Conservation (phyloP, 208 protist genomes). For the Crithidia bombi region DNA sequence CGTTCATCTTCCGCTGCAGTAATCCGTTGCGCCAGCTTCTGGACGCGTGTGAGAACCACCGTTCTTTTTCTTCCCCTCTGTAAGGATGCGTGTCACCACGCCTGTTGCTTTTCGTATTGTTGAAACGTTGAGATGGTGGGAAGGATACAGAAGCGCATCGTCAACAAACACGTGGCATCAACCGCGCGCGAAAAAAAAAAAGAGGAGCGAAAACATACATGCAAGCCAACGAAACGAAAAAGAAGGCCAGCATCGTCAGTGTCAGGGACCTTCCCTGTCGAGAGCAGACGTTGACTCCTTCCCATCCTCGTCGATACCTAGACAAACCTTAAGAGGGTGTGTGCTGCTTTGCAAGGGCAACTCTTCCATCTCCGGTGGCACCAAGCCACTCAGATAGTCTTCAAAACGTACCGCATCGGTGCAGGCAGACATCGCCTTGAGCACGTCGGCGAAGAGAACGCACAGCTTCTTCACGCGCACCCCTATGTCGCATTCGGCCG, state of each 20-base stretch:
- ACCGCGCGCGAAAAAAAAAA: constrained; percentile 15
- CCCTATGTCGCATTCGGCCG: constrained; percentile 11
- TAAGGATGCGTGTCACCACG: no score
- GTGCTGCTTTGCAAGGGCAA: background rate
- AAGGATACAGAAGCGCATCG: no score
- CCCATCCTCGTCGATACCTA: constrained; percentile 16
- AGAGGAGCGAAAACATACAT: background rate
- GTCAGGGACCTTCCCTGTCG: constrained; percentile 8
- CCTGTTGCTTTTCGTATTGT: no score
- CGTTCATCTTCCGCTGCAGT: no score
- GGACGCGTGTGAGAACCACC: no score
- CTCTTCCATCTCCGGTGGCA: constrained; percentile 10
- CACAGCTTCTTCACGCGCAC: constrained; percentile 20
- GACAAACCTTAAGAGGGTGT: constrained; percentile 20
- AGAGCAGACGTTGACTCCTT: background rate
- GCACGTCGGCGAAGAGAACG: constrained; percentile 7
- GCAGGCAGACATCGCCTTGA: constrained; percentile 18
- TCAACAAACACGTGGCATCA: no score
- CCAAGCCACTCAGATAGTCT: constrained; percentile 17
- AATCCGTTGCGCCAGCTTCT: no score
- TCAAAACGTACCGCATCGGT: constrained; percentile 13
- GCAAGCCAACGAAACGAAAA: constrained; percentile 1
- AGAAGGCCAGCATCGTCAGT: background rate
- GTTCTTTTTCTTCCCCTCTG: no score
- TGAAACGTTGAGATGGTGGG: constrained; percentile 13